A percentile compares a stretch with the other conserved stretches of the same genome.
These are phyloP conservation scores for Bryum argenteum DNA, from an alignment of 225 moss, liverwort and hornwort genomes.

Conservation along the genomic window DNA sequence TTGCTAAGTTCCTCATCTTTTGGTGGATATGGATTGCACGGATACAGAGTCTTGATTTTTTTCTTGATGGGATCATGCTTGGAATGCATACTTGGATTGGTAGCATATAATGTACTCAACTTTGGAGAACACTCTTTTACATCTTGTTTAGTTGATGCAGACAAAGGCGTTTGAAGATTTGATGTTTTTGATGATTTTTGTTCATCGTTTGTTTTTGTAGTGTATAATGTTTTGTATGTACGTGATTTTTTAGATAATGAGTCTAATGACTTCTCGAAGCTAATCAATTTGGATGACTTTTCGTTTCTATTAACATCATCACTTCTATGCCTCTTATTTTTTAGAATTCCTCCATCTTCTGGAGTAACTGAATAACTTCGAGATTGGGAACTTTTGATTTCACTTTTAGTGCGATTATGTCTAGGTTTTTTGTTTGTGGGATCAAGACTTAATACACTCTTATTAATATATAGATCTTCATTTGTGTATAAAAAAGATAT, in stretches of 20 bases:
- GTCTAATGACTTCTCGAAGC: slow-evolving; percentile 21
- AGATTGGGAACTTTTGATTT: neutral
- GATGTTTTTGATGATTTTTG: neutral
- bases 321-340: slow-evolving; percentile 24
- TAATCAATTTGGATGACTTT: slow-evolving; percentile 17
- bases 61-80: slow-evolving; percentile 8
- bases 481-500: neutral
- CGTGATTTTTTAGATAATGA: slow-evolving; percentile 3
- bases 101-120: neutral
- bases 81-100: neutral
- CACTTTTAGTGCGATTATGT: neutral
- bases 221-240: slow-evolving; percentile 2
- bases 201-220: neutral
- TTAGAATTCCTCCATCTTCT: slow-evolving; percentile 32
- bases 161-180: neutral
- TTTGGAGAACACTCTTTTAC: neutral
- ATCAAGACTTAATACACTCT: neutral
- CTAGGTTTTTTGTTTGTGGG: fast-evolving
- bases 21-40: slow-evolving; percentile 14
- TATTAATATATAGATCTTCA: neutral
- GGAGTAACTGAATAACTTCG: slow-evolving; percentile 23
- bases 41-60: neutral
- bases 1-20: neutral
- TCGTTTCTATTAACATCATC: slow-evolving; percentile 11
- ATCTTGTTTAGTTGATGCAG: neutral